These are phyloP conservation scores for Trichoderma orchidacearum DNA, from an alignment of 495 filamentous ascomycete genomes.

Conservation along the genomic window DNA sequence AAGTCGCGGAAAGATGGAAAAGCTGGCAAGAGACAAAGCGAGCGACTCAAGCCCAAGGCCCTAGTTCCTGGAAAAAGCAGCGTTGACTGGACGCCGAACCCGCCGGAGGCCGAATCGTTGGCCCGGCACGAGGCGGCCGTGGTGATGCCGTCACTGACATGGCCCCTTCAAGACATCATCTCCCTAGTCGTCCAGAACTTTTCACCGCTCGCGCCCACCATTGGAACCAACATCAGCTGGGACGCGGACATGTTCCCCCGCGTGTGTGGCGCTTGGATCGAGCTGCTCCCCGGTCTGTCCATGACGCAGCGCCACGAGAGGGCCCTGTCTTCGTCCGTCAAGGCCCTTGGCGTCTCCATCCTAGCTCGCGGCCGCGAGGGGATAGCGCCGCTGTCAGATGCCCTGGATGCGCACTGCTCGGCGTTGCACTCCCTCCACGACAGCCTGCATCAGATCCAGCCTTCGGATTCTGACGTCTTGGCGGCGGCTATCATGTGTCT, in stretches of 20 bases:
- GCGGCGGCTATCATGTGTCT: constrained; percentile 25
- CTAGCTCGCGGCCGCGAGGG: constrained; percentile 5
- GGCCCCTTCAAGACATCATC: constrained; percentile 1
- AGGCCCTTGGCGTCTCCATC: constrained; percentile 16
- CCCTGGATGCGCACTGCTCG: constrained; percentile 10
- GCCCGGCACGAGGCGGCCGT: not conserved
- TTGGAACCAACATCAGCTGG: not conserved
- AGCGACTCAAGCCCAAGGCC: not conserved
- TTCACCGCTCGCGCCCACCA: not conserved
- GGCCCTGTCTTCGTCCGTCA: constrained; percentile 13
- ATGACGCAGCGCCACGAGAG: not conserved
- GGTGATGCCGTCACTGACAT: not conserved
- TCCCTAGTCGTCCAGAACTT: constrained; percentile 1
- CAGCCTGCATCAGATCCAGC: constrained; percentile 7
- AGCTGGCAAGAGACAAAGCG: not conserved
- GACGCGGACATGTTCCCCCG: constrained; percentile 7
- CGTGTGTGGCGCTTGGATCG: constrained; percentile 27
- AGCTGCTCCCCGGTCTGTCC: constrained; percentile 17
- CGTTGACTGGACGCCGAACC: not conserved
- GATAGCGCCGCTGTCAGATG: constrained; percentile 3
- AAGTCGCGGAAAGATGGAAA: not conserved
- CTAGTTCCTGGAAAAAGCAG: not conserved
- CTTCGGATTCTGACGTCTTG: constrained; percentile 6
- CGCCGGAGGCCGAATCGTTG: not conserved
- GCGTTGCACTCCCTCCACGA: constrained; percentile 15